Evolutionary conservation across 257 asterid genomes (phyloP), one percentile per base, ranked within the genome.

Genomic region (Avicennia marina): DNA sequence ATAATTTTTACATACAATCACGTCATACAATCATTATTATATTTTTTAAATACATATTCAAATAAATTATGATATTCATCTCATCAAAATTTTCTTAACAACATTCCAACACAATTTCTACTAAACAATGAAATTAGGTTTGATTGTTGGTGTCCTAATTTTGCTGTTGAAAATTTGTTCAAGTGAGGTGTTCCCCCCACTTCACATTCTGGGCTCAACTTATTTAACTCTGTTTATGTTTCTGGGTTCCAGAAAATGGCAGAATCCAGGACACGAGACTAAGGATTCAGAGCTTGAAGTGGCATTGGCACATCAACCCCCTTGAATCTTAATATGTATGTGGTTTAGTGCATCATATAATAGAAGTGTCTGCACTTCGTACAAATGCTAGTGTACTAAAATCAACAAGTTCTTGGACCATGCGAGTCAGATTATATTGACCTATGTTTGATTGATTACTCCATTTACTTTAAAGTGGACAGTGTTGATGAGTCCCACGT

Each of bases 141-240:
- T 51, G 52, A 46, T 62, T 65, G 63, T 27, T 58, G 27, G 22
- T 58, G 64, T 55, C 44, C 53, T 50, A 65, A 71, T 60, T 60
- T 53, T 53, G 56, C 38, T 48, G 62, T 50, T 66, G 65, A 54
- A 74, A 46, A 62, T 53, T 39, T 24, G 33, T 27, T 45, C 60
- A 69, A 52, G 64, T 67, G 76, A 59, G 39, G 43, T 67, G 75
- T 68, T 53, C 70, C 34, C 41, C 33, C 13, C 22, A 22, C 22
- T 45, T 22, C 53, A 16, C 39, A 32, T 19, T 39, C 21, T 42
- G 27, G 27, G 53, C 62, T 27, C 63, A 22, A 29, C 20, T 53
- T 57, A 26, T 10, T 51, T 33, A 49, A 22, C 18, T 43, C 63
- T 18, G 18, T 27, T 50, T 27, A 36, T 42, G 15, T 41, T 60